Evolutionary conservation across 2,329 filamentous ascomycete genomes (phyloP).

Genomic region (Gyromitra esculenta): DNA sequence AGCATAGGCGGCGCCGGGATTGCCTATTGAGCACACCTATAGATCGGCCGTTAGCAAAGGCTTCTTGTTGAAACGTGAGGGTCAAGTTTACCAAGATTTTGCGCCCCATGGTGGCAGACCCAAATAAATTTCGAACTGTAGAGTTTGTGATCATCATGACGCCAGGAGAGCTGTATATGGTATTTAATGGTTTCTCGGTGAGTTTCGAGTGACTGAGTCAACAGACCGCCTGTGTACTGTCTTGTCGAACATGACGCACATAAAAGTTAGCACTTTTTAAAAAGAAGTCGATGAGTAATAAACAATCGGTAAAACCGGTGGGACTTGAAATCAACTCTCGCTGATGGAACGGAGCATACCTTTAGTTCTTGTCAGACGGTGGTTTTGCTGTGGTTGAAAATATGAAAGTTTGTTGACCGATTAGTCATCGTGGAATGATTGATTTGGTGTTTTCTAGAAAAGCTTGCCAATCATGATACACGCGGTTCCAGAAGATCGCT

Average conservation of each 20-base stretch:
- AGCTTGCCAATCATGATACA: background rate
- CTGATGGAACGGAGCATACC: background rate
- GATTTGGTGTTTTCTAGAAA: background rate
- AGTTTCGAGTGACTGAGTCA: constrained; percentile 18
- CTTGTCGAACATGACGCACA: constrained; percentile 27
- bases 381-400: constrained; percentile 1
- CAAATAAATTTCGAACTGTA: background rate
- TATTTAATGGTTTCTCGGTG: constrained; percentile 10
- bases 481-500: background rate
- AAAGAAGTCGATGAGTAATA: constrained; percentile 10
- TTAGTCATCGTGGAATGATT: constrained; percentile 12
- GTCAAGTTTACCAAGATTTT: constrained; percentile 24
- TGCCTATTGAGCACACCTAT: constrained; percentile 85
- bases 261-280: constrained; percentile 7
- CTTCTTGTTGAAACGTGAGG: background rate
- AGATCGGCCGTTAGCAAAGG: constrained; percentile 3
- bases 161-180: background rate
- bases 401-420: constrained; percentile 5
- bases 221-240: constrained; percentile 4
- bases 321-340: background rate
- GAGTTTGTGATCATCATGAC: constrained; percentile 1
- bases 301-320: background rate
- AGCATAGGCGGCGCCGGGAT: constrained; percentile 75
- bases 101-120: constrained; percentile 13
- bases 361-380: background rate